These are phyloP conservation scores for Sarcodon sp. DNA, from an alignment of 768 basidiomycete genomes.

Conservation along the genomic window DNA sequence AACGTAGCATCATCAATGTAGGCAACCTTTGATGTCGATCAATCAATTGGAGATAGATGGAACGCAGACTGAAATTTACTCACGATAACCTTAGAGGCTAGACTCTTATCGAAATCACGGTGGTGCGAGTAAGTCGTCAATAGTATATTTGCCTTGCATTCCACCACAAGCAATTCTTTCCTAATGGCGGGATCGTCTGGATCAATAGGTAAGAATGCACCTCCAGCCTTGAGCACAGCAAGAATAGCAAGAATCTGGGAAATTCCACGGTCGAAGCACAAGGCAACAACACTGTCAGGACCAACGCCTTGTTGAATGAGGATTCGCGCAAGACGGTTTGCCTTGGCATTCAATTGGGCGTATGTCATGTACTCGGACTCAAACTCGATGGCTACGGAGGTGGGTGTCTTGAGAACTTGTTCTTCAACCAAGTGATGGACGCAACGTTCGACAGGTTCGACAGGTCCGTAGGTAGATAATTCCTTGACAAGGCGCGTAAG, in stretches of 20 bases:
- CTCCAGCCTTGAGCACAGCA: slow-evolving; percentile 20
- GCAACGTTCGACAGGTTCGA: slow-evolving; percentile 5
- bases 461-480: slow-evolving; percentile 10
- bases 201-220: slow-evolving; percentile 13
- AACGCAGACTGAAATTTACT: slow-evolving; percentile 4
- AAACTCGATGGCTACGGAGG: slow-evolving; percentile 13
- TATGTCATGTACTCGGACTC: slow-evolving; percentile 5
- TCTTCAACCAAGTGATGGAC: slow-evolving; percentile 7
- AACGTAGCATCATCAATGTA: slow-evolving; percentile 18
- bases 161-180: slow-evolving; percentile 15
- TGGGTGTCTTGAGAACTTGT: slow-evolving; percentile 10
- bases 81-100: slow-evolving; percentile 6
- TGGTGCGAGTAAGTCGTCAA: slow-evolving; percentile 12
- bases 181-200: slow-evolving; percentile 17
- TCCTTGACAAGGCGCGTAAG: slow-evolving; percentile 12
- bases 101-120: slow-evolving; percentile 7
- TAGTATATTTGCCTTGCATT: slow-evolving; percentile 15
- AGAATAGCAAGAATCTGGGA: slow-evolving; percentile 16
- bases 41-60: not conserved
- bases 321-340: slow-evolving; percentile 5
- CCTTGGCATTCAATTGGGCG: slow-evolving; percentile 3
- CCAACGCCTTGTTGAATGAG: slow-evolving; percentile 14
- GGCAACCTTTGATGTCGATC: slow-evolving; percentile 7
- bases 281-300: slow-evolving; percentile 13
- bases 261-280: slow-evolving; percentile 18